These are phyloP conservation scores for Tulasnella sp. DNA, from an alignment of 768 basidiomycete species.

Conservation along the genomic window DNA sequence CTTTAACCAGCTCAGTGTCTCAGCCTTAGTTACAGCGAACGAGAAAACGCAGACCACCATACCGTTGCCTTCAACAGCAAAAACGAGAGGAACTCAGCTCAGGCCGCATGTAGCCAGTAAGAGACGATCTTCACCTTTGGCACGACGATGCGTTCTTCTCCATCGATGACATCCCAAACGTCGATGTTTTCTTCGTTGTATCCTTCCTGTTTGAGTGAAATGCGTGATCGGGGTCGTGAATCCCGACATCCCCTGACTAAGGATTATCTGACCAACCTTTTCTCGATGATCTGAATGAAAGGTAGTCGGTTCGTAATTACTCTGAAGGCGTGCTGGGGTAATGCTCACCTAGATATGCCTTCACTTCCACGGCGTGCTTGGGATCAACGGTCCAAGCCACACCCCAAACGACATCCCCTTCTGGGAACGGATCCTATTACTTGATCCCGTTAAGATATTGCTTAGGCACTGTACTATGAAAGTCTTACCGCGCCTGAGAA, in stretches of 20 bases:
- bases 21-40: constrained; percentile 2
- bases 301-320: not conserved
- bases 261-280: constrained; percentile 44
- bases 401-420: constrained; percentile 82
- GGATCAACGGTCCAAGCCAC: constrained; percentile 85
- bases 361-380: constrained; percentile 60
- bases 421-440: constrained; percentile 56
- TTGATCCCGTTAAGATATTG: constrained; percentile 23
- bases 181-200: constrained; percentile 78
- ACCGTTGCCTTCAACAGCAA: constrained; percentile 38
- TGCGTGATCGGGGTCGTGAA: not conserved
- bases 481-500: constrained; percentile 57
- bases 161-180: constrained; percentile 54
- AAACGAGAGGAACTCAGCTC: not conserved
- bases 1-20: constrained; percentile 30
- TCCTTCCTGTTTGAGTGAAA: constrained; percentile 53
- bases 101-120: not conserved
- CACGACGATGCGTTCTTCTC: constrained; percentile 45
- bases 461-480: not conserved
- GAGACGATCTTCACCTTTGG: constrained; percentile 27
- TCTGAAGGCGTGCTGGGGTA: not conserved
- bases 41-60: constrained; percentile 27
- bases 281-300: constrained; percentile 64
- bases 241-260: not conserved
- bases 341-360: constrained; percentile 67